These are phyloP conservation scores for Monilinia fructigena DNA, from an alignment of 2,329 filamentous ascomycete species.

Conservation along the genomic window DNA sequence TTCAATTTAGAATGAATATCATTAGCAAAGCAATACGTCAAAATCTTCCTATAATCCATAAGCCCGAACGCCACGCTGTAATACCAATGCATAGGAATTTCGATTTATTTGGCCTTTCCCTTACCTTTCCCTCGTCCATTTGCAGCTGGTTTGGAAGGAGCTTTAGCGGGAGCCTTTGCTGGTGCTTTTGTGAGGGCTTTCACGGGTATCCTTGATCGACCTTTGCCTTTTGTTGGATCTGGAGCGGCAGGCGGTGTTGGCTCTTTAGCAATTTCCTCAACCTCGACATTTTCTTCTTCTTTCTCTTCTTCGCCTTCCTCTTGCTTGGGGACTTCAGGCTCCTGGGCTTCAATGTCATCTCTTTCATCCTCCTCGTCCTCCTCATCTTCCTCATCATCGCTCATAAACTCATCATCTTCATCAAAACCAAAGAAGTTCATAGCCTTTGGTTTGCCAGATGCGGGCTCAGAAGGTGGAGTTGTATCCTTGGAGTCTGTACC, in stretches of 20 bases:
- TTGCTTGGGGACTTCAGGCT: constrained; percentile 45
- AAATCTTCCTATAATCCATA: background rate
- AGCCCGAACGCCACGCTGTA: constrained; percentile 22
- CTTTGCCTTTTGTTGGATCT: constrained; percentile 38
- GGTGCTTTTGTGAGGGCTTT: constrained; percentile 39
- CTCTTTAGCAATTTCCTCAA: constrained; percentile 32
- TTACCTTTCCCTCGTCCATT: constrained; percentile 30
- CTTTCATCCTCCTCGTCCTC: constrained; percentile 27
- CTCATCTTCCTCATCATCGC: constrained; percentile 58
- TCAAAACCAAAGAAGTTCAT: constrained; percentile 72
- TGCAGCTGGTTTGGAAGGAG: constrained; percentile 43
- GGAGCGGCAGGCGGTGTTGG: constrained; percentile 28
- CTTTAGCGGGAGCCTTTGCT: constrained; percentile 40
- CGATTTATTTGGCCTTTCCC: constrained; percentile 24
- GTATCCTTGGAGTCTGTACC: constrained; percentile 44
- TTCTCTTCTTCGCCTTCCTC: constrained; percentile 32
- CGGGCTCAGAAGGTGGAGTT: constrained; percentile 48
- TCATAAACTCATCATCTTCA: constrained; percentile 74
- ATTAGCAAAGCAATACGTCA: background rate
- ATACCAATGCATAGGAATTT: background rate
- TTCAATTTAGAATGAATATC: background rate
- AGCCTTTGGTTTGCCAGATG: constrained; percentile 39
- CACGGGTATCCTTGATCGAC: constrained; percentile 23
- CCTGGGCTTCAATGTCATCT: constrained; percentile 26
- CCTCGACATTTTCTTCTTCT: constrained; percentile 46